These are phyloP conservation scores for Staphylotrichum longicolle DNA, from an alignment of 495 filamentous ascomycete genomes.

Conservation along the genomic window DNA sequence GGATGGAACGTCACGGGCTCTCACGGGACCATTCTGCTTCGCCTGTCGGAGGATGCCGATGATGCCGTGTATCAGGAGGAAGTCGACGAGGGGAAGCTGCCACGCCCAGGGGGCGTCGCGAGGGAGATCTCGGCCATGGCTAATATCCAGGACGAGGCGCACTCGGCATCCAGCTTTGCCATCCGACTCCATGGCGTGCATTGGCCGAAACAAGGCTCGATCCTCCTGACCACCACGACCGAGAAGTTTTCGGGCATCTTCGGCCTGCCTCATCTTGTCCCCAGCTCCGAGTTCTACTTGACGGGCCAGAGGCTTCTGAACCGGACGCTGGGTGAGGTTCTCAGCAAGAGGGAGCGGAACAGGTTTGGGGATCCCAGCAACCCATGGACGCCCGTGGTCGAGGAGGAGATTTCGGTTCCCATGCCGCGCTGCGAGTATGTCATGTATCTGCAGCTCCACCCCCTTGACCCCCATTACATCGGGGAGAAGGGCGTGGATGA, in stretches of 20 bases:
- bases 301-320: constrained; percentile 66
- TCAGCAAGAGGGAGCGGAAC: constrained; percentile 58
- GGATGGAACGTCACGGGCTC: constrained; percentile 65
- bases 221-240: constrained; percentile 81
- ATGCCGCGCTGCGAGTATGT: constrained; percentile 84
- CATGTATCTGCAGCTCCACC: constrained; percentile 81
- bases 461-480: constrained; percentile 44
- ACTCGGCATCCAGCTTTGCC: constrained; percentile 67
- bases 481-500: constrained; percentile 28
- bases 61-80: constrained; percentile 41
- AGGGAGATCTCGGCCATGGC: constrained; percentile 63
- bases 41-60: constrained; percentile 51
- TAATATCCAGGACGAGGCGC: constrained; percentile 66
- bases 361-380: constrained; percentile 48
- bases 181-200: constrained; percentile 78
- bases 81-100: constrained; percentile 14
- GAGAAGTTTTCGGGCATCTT: constrained; percentile 91
- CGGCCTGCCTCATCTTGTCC: constrained; percentile 76
- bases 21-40: constrained; percentile 53
- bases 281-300: constrained; percentile 63
- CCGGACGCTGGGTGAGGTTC: constrained; percentile 62
- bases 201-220: constrained; percentile 69
- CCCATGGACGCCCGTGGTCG: constrained; percentile 59
- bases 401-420: constrained; percentile 56
- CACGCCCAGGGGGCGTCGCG: constrained; percentile 32